Base-by-base conservation (phyloP, 768 basidiomycete genomes). In the Mycena galopus region DNA sequence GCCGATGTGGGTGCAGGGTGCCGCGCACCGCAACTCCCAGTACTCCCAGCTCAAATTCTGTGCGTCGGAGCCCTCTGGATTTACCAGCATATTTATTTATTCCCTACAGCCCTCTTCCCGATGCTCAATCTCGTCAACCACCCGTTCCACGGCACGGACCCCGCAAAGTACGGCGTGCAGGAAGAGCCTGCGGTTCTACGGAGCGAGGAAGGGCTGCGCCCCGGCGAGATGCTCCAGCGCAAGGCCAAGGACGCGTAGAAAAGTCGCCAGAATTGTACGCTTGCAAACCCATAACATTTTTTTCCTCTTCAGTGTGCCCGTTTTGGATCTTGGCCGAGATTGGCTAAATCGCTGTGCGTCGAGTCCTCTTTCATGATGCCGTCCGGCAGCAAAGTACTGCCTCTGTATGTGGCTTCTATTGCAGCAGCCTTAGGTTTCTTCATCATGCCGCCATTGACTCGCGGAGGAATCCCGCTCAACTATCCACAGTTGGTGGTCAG, bases 41-140 rank as follows among this genome's bases (percentile, higher is more conserved):
- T 97, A 92, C 87, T 94, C 94, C n/a, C 96, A 97, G 81, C 89
- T 98, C 76, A 97, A 97, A 83, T 94, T 98, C 80, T 88, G 94
- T 94, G 80, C 81, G 92, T 86, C 53, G 16, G 68, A 44, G 21
- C 78, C 53, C 76, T 69, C 42, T 39, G 35, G 17, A 32, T 65
- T 16, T 3, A 14, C 21, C 29, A 27, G 3, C 75, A 67, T 61
- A 12, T 33, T 39, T 19, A 27, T 14, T 30, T 27, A 8, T 27
- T n/a, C 23, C 8, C 9, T 4, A 4, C 50, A 75, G 74, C 74
- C 8, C 71, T 75, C 50, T 76, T 50, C 61, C 71, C 50, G 78
- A 97, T 96, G 96, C 90, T 99, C 84, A 99, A 99, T 86, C 86
- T 98, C 59, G 96, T 97, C 77, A 93, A 97, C 81, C 96, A 98